Evolutionary conservation across 2,329 filamentous ascomycete genomes (phyloP).

Genomic region (Aspergillus tubingensis): DNA sequence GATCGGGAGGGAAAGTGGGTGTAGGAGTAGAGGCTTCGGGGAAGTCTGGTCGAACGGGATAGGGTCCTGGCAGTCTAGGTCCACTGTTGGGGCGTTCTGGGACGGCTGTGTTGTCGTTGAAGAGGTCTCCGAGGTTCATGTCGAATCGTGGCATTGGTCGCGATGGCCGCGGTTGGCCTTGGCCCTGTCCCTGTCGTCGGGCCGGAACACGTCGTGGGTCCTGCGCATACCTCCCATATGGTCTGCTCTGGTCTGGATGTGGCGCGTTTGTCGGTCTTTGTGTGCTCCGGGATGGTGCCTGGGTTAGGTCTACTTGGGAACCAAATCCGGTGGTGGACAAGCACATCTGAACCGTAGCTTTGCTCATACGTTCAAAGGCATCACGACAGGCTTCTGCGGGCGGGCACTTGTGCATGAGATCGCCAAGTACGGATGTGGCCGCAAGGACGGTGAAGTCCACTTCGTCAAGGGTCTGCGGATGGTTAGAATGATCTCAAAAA

Average conservation of each 20-base stretch:
- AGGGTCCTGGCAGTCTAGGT: constrained; percentile 29
- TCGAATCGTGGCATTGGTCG: constrained; percentile 59
- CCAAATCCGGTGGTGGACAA: constrained; percentile 84
- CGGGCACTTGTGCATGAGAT: constrained; percentile 91
- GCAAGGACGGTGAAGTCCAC: constrained; percentile 96
- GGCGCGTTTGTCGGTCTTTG: constrained; percentile 17
- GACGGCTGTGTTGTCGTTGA: constrained; percentile 47
- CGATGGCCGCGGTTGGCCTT: constrained; percentile 38
- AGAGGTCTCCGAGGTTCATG: constrained; percentile 57
- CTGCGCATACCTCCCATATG: constrained; percentile 13
- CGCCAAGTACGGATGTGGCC: constrained; percentile 86
- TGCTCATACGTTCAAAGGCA: constrained; percentile 91
- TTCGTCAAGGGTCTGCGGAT: constrained; percentile 73
- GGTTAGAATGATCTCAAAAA: constrained; percentile 3
- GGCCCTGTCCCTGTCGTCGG: constrained; percentile 32
- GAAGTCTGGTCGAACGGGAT: constrained; percentile 25
- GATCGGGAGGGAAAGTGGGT: constrained; percentile 27
- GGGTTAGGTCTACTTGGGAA: constrained; percentile 37
- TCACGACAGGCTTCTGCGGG: constrained; percentile 93
- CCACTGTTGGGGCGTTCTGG: constrained; percentile 37
- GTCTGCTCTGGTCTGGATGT: constrained; percentile 17
- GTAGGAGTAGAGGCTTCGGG: constrained; percentile 27
- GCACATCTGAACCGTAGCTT: constrained; percentile 93
- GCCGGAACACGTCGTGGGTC: constrained; percentile 27
- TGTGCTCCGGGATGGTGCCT: constrained; percentile 20